These are phyloP conservation scores for Aspergillus indologenus DNA, from an alignment of 495 filamentous ascomycete genomes.

Conservation along the genomic window DNA sequence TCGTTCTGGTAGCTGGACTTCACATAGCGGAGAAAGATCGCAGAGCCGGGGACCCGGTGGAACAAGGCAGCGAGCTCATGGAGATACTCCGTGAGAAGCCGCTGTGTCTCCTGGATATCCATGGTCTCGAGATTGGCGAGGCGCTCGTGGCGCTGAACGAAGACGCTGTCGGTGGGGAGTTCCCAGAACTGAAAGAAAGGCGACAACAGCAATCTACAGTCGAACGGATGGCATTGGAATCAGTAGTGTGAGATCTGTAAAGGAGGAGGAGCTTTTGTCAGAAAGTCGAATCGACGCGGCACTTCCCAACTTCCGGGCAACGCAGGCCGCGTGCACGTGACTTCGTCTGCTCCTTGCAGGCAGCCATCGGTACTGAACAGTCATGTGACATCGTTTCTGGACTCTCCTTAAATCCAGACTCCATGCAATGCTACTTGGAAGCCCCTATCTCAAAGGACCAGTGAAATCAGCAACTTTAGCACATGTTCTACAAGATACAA, in stretches of 20 bases:
- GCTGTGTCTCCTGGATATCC: constrained; percentile 79
- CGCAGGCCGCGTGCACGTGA: constrained; percentile 14
- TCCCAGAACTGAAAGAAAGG: not conserved
- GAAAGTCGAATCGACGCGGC: constrained; percentile 3
- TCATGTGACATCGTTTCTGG: too few species aligned
- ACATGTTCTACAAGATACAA: too few species aligned
- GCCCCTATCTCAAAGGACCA: too few species aligned
- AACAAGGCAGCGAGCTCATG: constrained; percentile 67
- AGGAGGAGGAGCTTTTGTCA: not conserved
- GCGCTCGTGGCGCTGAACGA: constrained; percentile 21
- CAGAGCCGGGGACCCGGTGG: constrained; percentile 86
- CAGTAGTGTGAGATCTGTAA: not conserved
- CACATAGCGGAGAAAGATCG: constrained; percentile 92
- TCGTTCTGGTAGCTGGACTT: constrained; percentile 97
- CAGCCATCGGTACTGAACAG: not conserved
- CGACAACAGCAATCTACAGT: not conserved
- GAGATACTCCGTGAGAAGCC: constrained; percentile 62
- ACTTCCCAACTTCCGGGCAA: constrained; percentile 6
- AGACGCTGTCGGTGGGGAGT: not conserved
- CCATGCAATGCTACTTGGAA: too few species aligned
- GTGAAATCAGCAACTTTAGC: too few species aligned
- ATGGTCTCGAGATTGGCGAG: constrained; percentile 41
- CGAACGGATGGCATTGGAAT: not conserved
- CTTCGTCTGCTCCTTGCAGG: constrained; percentile 1
- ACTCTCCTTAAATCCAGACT: too few species aligned